These are phyloP conservation scores for Trichoderma sp. DNA, from an alignment of 2,329 filamentous ascomycete species.

Conservation along the genomic window DNA sequence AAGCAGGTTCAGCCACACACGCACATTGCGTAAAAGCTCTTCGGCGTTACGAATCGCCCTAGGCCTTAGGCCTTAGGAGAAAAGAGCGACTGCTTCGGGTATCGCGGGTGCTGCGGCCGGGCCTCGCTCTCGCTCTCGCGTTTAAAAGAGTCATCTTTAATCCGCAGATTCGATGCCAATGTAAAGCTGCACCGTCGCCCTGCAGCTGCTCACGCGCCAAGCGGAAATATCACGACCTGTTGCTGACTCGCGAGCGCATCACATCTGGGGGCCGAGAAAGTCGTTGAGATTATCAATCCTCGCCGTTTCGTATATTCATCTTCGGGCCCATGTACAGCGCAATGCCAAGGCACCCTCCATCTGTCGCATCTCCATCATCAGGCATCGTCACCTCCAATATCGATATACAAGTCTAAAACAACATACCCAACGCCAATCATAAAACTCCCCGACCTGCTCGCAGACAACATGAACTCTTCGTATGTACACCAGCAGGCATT, in stretches of 20 bases:
- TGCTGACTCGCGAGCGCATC: not conserved
- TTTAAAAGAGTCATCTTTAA: not conserved
- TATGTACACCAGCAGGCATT: slow-evolving; percentile 5
- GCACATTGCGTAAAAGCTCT: not conserved
- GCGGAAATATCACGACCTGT: not conserved
- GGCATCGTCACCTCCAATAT: not conserved
- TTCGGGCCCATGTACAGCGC: not conserved
- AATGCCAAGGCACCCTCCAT: not conserved
- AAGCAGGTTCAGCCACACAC: not conserved
- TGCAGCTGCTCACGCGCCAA: not conserved
- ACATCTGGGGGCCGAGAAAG: not conserved
- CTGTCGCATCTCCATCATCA: not conserved
- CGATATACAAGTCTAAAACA: not conserved
- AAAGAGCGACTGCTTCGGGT: not conserved
- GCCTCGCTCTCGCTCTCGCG: not conserved
- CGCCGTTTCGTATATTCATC: not conserved
- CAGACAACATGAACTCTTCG: not conserved
- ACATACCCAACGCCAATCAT: not conserved
- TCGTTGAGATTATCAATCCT: not conserved
- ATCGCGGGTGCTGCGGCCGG: slow-evolving; percentile 1
- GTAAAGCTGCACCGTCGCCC: not conserved
- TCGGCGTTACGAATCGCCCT: not conserved
- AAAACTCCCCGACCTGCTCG: not conserved
- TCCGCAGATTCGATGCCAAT: not conserved
- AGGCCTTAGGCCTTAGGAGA: not conserved